Evolutionary conservation across 2,329 filamentous ascomycete genomes (phyloP).

Genomic region (Taxawa tesnikishii): DNA sequence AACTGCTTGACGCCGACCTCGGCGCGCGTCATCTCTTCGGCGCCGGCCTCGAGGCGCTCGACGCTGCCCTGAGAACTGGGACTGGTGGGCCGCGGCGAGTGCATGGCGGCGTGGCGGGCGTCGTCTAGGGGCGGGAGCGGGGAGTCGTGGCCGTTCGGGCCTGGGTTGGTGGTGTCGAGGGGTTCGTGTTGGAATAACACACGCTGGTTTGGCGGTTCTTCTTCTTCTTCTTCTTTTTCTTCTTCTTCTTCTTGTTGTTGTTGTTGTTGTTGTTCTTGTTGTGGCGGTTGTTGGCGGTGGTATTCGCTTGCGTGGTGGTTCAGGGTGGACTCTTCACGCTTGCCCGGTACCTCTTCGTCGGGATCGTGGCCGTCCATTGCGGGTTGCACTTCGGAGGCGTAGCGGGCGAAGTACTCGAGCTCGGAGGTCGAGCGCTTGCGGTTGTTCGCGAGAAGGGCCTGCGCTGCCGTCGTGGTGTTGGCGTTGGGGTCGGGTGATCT

Average conservation of each 20-base stretch:
- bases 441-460: conserved; percentile 7
- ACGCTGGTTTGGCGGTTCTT: too few relatives aligned
- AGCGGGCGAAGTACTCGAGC: conserved; percentile 64
- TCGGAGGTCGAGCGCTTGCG: conserved; percentile 32
- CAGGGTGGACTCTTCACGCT: conserved; percentile 37
- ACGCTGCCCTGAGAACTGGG: conserved; percentile 26
- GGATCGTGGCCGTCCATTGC: conserved; percentile 72
- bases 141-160: conserved; percentile 1
- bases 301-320: conserved; percentile 43
- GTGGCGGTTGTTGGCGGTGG: conserved; percentile 10
- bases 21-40: conserved; percentile 36
- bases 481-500: conserved; percentile 48
- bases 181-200: conserved; percentile 6
- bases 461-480: conserved; percentile 9
- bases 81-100: conserved; percentile 41
- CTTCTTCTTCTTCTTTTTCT: too few relatives aligned
- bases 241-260: conserved; percentile 4
- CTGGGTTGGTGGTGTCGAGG: conserved; percentile 2
- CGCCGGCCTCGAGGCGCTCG: conserved; percentile 39
- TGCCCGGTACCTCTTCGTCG: conserved; percentile 48
- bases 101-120: conserved; percentile 28
- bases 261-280: conserved; percentile 1
- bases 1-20: conserved; percentile 70
- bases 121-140: background rate
- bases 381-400: conserved; percentile 62